These are phyloP conservation scores for Saccharomycopsis vini DNA, from an alignment of 805 yeast species.

Conservation along the genomic window DNA sequence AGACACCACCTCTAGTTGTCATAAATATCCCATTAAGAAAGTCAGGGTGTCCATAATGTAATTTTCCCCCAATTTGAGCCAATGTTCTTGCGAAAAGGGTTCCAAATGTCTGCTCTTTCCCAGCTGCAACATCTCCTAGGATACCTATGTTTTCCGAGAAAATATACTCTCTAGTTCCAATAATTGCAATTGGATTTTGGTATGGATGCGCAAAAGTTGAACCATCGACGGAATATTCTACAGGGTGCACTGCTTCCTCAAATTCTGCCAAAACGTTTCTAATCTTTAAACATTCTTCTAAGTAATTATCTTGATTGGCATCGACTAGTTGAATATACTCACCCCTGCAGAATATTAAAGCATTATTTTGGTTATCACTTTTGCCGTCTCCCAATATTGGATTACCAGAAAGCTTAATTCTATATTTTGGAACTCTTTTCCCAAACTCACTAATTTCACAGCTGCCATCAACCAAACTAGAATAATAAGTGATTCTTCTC, in stretches of 20 bases:
- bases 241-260: slow-evolving; percentile 38
- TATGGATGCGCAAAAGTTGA: slow-evolving; percentile 30
- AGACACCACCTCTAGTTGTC: slow-evolving; percentile 82
- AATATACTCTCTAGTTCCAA: slow-evolving; percentile 78
- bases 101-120: slow-evolving; percentile 83
- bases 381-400: slow-evolving; percentile 83
- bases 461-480: slow-evolving; percentile 63
- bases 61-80: slow-evolving; percentile 74
- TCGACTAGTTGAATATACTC: slow-evolving; percentile 74
- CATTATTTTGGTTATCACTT: slow-evolving; percentile 75
- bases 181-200: slow-evolving; percentile 64
- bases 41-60: slow-evolving; percentile 85
- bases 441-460: slow-evolving; percentile 55
- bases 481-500: slow-evolving; percentile 32
- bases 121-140: slow-evolving; percentile 80
- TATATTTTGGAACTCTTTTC: slow-evolving; percentile 49
- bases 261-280: slow-evolving; percentile 69
- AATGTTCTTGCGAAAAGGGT: slow-evolving; percentile 75
- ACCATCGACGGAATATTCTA: slow-evolving; percentile 1
- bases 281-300: slow-evolving; percentile 75
- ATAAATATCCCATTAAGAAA: slow-evolving; percentile 65
- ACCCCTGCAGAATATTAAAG: slow-evolving; percentile 67
- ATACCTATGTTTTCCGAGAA: slow-evolving; percentile 78
- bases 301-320: slow-evolving; percentile 76
- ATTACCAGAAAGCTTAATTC: slow-evolving; percentile 63